These are phyloP conservation scores for Penicillium sp. DNA, from an alignment of 2,329 filamentous ascomycete species.

Conservation along the genomic window DNA sequence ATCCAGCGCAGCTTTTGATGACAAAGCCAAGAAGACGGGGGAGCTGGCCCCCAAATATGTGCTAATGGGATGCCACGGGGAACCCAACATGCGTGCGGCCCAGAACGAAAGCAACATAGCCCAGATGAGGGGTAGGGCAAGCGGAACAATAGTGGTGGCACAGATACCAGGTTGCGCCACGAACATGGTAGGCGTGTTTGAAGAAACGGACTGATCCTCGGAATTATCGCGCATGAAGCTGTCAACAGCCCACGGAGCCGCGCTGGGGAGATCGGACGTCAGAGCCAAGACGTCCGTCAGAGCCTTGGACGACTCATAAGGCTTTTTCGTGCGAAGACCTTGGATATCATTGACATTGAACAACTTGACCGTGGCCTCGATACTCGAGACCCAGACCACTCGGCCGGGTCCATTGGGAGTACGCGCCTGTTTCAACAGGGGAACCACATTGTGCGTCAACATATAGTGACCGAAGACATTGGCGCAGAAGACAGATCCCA, in stretches of 20 bases:
- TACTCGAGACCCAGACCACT: slow-evolving; percentile 82
- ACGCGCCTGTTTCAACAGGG: slow-evolving; percentile 61
- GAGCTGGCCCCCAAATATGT: slow-evolving; percentile 74
- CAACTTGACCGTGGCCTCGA: slow-evolving; percentile 63
- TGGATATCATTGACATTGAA: slow-evolving; percentile 74
- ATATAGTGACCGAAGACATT: slow-evolving; percentile 97
- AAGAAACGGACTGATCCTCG: slow-evolving; percentile 3
- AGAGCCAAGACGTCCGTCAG: slow-evolving; percentile 81
- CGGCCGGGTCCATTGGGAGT: slow-evolving; percentile 53
- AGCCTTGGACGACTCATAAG: slow-evolving; percentile 87
- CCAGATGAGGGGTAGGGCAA: slow-evolving; percentile 67
- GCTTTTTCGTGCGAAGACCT: slow-evolving; percentile 57
- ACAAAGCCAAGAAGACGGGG: slow-evolving; percentile 74
- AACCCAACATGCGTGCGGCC: slow-evolving; percentile 73
- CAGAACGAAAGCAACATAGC: slow-evolving; percentile 68
- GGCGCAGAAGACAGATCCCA: slow-evolving; percentile 83
- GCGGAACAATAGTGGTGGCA: slow-evolving; percentile 74
- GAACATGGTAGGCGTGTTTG: slow-evolving; percentile 60
- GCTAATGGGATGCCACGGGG: slow-evolving; percentile 80
- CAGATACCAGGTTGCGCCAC: slow-evolving; percentile 84
- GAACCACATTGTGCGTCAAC: slow-evolving; percentile 74
- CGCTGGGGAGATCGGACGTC: slow-evolving; percentile 66
- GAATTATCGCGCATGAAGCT: slow-evolving; percentile 47
- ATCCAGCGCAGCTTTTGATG: slow-evolving; percentile 51
- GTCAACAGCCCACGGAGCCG: slow-evolving; percentile 53